A percentile compares a stretch with the other conserved stretches of the same genome.
These are phyloP conservation scores for Neckera pumila DNA, from an alignment of 225 moss, liverwort and hornwort genomes.

Conservation along the genomic window DNA sequence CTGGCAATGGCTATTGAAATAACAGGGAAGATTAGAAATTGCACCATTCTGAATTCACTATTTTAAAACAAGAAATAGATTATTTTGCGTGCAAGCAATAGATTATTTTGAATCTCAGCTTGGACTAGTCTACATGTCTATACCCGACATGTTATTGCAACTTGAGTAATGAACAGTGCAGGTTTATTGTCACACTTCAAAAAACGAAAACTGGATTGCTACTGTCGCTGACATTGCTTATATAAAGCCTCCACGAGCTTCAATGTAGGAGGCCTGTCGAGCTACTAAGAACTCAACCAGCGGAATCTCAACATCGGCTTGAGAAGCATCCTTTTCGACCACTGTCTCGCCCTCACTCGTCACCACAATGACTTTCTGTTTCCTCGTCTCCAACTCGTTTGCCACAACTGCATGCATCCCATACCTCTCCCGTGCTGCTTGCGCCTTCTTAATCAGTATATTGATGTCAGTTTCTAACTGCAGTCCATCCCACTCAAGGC, in stretches of 20 bases:
- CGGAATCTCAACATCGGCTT: constrained; percentile 70
- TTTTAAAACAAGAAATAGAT: not conserved
- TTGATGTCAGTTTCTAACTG: constrained; percentile 87
- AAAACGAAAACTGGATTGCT: not conserved
- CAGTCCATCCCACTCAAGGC: not conserved
- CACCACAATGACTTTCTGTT: constrained; percentile 82
- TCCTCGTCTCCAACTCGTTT: constrained; percentile 84
- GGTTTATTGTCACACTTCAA: not conserved
- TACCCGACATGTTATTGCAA: not conserved
- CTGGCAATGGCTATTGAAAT: not conserved
- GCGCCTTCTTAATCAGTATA: constrained; percentile 82
- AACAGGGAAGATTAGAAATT: not conserved
- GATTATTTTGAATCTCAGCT: not conserved
- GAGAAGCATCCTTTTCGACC: constrained; percentile 39
- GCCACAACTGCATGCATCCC: constrained; percentile 85
- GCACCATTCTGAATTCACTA: not conserved
- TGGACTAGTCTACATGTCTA: not conserved
- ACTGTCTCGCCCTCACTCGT: constrained; percentile 56
- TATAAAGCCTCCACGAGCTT: not conserved
- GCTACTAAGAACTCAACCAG: constrained; percentile 48
- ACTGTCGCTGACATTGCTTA: not conserved
- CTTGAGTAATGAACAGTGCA: not conserved
- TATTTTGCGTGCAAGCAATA: not conserved
- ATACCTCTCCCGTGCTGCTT: constrained; percentile 60
- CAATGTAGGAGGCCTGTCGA: constrained; percentile 50